Percentiles rank a stretch among this genome's conserved stretches.
phyloP scores from a whole-genome alignment of 2,329 filamentous ascomycete genomes.

The Penicillium corylophilum region DNA sequence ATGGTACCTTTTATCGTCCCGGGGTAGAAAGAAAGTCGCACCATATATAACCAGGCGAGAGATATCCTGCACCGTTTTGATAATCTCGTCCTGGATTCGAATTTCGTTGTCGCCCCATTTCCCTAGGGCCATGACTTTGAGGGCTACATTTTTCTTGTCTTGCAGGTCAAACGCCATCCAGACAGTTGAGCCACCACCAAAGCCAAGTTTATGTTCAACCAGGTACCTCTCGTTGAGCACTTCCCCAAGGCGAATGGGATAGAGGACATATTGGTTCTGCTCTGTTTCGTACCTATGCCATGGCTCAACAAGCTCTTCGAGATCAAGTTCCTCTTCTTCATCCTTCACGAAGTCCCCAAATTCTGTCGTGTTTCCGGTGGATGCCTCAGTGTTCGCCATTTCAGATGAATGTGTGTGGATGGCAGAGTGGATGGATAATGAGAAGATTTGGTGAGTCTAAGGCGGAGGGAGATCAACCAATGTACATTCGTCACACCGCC shows the following conservation, averaged over 20 bases:
- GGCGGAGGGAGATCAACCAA: background rate
- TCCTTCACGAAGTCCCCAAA: background rate
- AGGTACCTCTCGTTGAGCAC: background rate
- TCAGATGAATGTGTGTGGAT: background rate
- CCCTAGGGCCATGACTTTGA: background rate
- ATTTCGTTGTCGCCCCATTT: background rate
- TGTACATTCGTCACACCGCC: too few relatives aligned
- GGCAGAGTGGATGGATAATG: background rate
- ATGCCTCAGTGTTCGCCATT: background rate
- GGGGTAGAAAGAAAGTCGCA: constrained; percentile 17
- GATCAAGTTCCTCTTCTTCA: background rate
- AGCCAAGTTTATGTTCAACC: background rate
- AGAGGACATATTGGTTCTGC: background rate
- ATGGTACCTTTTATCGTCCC: constrained; percentile 14
- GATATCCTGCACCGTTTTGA: background rate
- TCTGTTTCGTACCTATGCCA: background rate
- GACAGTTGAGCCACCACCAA: background rate
- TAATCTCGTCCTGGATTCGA: background rate
- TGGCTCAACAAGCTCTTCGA: background rate
- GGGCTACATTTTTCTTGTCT: background rate
- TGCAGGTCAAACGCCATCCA: background rate
- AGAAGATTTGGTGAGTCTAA: background rate
- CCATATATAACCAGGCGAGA: constrained; percentile 16
- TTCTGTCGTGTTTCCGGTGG: background rate
- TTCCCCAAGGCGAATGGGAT: background rate